phyloP scores from a whole-genome alignment of 495 filamentous ascomycete species.

The Cercophora sp. region DNA sequence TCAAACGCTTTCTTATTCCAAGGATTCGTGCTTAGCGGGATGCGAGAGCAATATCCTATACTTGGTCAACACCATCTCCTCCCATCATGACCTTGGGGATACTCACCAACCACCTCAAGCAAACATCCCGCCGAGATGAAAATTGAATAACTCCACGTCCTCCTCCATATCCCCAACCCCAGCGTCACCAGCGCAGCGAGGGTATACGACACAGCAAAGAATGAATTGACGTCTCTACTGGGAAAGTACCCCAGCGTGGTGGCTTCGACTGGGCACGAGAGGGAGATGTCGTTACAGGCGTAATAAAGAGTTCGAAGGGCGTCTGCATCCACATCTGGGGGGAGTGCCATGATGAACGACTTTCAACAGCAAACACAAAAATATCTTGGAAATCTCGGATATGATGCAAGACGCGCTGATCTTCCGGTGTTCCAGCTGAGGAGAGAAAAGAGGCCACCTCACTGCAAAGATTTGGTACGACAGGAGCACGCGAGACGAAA shows the following conservation, averaged over 20 bases:
- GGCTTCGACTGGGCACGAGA: constrained; percentile 52
- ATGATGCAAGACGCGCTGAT: no score
- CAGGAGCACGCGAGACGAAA: no score
- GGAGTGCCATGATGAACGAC: no score
- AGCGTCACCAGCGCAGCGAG: constrained; percentile 46
- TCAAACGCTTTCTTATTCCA: constrained; percentile 58
- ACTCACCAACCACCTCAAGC: constrained; percentile 37
- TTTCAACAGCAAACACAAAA: no score
- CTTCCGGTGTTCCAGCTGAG: no score
- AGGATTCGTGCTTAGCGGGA: constrained; percentile 57
- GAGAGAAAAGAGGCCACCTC: no score
- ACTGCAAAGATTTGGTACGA: no score
- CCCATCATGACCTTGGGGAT: no score
- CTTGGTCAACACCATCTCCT: no score
- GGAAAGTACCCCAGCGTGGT: constrained; percentile 69
- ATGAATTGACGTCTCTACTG: constrained; percentile 57
- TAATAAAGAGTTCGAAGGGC: constrained; percentile 25
- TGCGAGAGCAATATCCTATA: constrained; percentile 60
- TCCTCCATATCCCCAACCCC: constrained; percentile 50
- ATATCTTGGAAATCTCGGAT: no score
- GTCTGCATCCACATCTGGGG: no score
- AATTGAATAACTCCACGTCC: constrained; percentile 58
- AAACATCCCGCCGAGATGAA: constrained; percentile 48
- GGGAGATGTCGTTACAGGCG: constrained; percentile 45
- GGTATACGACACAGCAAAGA: constrained; percentile 56